phyloP scores from a whole-genome alignment of 2,329 filamentous ascomycete species.

The Hypoxylon sp. region DNA sequence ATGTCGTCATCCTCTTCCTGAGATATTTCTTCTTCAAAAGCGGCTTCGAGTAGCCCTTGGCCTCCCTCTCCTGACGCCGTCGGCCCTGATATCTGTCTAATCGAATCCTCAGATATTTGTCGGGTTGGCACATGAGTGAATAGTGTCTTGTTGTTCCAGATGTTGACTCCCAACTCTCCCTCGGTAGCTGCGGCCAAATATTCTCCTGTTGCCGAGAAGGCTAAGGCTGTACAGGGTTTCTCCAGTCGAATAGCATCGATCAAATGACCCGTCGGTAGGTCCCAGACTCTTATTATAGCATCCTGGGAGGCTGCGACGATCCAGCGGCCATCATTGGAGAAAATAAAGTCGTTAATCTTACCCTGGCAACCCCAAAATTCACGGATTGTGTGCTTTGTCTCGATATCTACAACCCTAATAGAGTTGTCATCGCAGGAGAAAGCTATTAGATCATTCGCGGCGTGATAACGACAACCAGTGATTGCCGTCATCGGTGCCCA shows the following conservation, averaged over 20 bases:
- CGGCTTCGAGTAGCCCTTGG: slow-evolving; percentile 80
- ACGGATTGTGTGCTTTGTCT: slow-evolving; percentile 90
- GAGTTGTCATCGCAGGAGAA: slow-evolving; percentile 91
- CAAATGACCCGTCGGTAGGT: slow-evolving; percentile 93
- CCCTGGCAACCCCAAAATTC: slow-evolving; percentile 88
- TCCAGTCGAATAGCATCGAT: slow-evolving; percentile 91
- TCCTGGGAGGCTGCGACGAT: slow-evolving; percentile 89
- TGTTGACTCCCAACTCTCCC: slow-evolving; percentile 86
- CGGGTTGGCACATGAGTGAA: slow-evolving; percentile 91
- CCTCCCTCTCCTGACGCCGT: slow-evolving; percentile 88
- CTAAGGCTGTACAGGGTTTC: slow-evolving; percentile 83
- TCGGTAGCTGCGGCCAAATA: slow-evolving; percentile 92
- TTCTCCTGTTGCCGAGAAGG: slow-evolving; percentile 91
- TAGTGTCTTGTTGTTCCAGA: slow-evolving; percentile 95
- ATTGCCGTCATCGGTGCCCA: slow-evolving; percentile 85
- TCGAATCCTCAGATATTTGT: slow-evolving; percentile 84
- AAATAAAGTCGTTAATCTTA: slow-evolving; percentile 84
- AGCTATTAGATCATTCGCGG: slow-evolving; percentile 86
- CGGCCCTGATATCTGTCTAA: slow-evolving; percentile 75
- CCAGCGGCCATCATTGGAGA: slow-evolving; percentile 95
- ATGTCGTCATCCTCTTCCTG: slow-evolving; percentile 69
- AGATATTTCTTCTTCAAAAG: slow-evolving; percentile 71
- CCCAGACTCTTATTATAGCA: slow-evolving; percentile 87
- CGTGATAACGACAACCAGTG: slow-evolving; percentile 83
- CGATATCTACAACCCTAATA: slow-evolving; percentile 89